These are phyloP conservation scores for Plasmodium malariae DNA, from an alignment of 169 alveolate genomes.

Conservation along the genomic window DNA sequence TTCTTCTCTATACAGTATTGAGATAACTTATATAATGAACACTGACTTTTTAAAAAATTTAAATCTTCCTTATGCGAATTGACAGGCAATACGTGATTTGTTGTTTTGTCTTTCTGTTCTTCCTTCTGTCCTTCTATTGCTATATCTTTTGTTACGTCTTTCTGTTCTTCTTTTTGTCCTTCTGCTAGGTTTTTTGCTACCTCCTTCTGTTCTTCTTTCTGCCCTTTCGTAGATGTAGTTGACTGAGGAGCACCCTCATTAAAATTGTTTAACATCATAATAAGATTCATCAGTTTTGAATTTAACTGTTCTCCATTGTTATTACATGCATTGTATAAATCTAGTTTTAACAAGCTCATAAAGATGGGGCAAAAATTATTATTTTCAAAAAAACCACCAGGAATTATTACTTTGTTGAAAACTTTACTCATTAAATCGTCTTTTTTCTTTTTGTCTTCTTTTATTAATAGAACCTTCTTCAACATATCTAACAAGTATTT, in stretches of 20 bases:
- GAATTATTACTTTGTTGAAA: slow-evolving; percentile 67
- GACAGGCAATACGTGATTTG: not conserved
- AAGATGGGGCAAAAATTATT: slow-evolving; percentile 76
- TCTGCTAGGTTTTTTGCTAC: not conserved
- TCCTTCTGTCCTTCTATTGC: not conserved
- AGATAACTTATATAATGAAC: slow-evolving; percentile 60
- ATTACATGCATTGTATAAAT: slow-evolving; percentile 54
- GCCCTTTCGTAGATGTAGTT: not conserved
- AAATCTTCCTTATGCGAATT: slow-evolving; percentile 30
- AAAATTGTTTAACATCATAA: slow-evolving; percentile 16
- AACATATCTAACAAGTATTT: slow-evolving; percentile 4
- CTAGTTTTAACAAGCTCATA: slow-evolving; percentile 52
- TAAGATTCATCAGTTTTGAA: slow-evolving; percentile 26
- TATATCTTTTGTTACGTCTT: not conserved
- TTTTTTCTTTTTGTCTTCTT: slow-evolving; percentile 12
- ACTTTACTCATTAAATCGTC: slow-evolving; percentile 25
- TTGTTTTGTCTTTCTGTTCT: not conserved
- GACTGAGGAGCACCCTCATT: slow-evolving; percentile 1
- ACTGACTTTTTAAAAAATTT: slow-evolving; percentile 39
- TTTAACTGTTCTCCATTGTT: slow-evolving; percentile 7
- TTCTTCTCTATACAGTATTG: slow-evolving; percentile 72
- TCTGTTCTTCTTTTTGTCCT: not conserved
- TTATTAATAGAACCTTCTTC: slow-evolving; percentile 23
- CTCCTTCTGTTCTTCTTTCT: not conserved
- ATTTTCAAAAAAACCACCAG: slow-evolving; percentile 73